These are phyloP conservation scores for Xylaria sp. DNA, from an alignment of 495 filamentous ascomycete genomes.

Conservation along the genomic window DNA sequence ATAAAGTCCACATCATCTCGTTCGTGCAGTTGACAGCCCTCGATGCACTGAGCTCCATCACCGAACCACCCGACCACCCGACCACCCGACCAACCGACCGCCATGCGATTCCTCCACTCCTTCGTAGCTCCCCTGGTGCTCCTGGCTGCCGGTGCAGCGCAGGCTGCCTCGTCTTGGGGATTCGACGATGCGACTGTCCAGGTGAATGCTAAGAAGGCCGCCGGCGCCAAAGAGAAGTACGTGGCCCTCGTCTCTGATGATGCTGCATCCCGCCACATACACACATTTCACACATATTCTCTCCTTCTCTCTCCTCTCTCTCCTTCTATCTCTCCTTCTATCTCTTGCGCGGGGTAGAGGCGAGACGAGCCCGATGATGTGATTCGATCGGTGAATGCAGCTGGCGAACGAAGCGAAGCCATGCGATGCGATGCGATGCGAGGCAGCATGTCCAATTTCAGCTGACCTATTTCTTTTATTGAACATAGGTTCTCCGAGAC, in stretches of 20 bases:
- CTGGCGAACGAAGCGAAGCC: neutral
- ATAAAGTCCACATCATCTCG: conserved; percentile 1
- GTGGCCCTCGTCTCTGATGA: conserved; percentile 29
- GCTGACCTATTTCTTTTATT: too few relatives aligned
- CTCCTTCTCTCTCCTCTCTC: too few relatives aligned
- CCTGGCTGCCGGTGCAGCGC: conserved; percentile 51
- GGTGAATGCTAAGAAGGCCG: conserved; percentile 73
- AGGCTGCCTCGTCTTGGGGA: conserved; percentile 79
- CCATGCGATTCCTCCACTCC: conserved; percentile 60
- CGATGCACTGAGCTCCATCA: conserved; percentile 15
- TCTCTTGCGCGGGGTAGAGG: neutral
- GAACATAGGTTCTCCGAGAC: conserved; percentile 65
- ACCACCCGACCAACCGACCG: conserved; percentile 33
- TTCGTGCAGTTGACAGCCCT: conserved; percentile 2
- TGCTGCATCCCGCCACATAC: neutral
- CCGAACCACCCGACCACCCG: conserved; percentile 28
- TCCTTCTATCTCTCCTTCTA: too few relatives aligned
- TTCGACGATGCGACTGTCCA: conserved; percentile 86
- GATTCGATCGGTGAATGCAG: neutral
- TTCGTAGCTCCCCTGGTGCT: conserved; percentile 56
- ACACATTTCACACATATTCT: too few relatives aligned
- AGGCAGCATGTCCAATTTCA: too few relatives aligned
- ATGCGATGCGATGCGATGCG: too few relatives aligned
- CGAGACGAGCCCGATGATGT: too few relatives aligned
- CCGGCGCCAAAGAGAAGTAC: conserved; percentile 76